Evolutionary conservation across 768 basidiomycete species (phyloP).

Genomic region (Obba rivulosa): DNA sequence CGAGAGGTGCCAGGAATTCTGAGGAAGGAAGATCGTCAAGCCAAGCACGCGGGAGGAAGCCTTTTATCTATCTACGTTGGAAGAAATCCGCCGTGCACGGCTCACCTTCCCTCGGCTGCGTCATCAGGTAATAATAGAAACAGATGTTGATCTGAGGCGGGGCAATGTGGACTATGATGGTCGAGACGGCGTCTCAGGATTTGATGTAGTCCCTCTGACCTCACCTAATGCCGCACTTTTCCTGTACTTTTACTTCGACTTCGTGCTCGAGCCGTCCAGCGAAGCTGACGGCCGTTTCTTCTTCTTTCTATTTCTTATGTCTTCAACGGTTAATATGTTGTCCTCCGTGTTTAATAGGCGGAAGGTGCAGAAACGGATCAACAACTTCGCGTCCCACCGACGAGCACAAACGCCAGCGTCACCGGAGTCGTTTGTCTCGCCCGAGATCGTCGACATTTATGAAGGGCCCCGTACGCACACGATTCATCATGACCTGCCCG

Average conservation of each 20-base stretch:
- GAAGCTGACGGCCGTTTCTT: neutral
- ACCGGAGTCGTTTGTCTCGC: conserved; percentile 22
- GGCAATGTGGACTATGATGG: neutral
- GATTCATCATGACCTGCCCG: conserved; percentile 2
- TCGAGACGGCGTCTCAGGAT: conserved; percentile 2
- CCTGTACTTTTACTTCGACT: too few species aligned
- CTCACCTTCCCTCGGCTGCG: too few species aligned
- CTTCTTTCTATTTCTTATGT: neutral
- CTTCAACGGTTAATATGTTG: conserved; percentile 11
- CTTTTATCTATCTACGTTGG: too few species aligned
- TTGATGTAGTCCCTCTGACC: neutral
- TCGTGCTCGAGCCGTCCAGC: too few species aligned
- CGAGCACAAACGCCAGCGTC: conserved; percentile 21
- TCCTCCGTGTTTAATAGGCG: conserved; percentile 20
- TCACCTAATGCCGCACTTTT: too few species aligned
- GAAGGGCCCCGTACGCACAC: conserved; percentile 10
- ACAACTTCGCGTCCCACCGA: conserved; percentile 8
- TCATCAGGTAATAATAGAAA: too few species aligned
- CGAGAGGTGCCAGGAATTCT: too few species aligned
- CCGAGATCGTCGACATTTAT: conserved; percentile 19
- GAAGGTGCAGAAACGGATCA: conserved; percentile 17
- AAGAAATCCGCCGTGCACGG: too few species aligned
- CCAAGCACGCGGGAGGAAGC: too few species aligned
- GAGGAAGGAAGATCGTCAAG: too few species aligned
- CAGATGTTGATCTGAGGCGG: too few species aligned